Conservation (phyloP, 2,329 filamentous ascomycete genomes). For the Colletotrichum echinochloae region DNA sequence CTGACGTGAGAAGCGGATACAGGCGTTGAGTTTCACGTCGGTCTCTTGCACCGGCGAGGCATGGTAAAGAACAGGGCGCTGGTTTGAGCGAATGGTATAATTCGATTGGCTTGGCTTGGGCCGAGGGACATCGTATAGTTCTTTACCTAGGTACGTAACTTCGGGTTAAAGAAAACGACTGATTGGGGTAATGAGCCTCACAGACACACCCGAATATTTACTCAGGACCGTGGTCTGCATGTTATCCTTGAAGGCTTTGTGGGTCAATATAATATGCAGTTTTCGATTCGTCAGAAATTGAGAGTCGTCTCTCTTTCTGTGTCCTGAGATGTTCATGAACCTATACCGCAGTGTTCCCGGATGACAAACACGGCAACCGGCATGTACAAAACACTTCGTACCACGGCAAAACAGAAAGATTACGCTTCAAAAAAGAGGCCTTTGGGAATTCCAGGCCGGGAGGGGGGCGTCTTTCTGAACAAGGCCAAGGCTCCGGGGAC, state of each 20-base stretch:
- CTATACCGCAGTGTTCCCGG: background rate
- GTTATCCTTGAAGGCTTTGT: background rate
- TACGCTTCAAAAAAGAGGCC: background rate
- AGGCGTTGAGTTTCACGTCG: background rate
- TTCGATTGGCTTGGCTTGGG: background rate
- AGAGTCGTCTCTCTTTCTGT: background rate
- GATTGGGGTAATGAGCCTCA: background rate
- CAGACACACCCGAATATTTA: background rate
- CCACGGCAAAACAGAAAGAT: background rate
- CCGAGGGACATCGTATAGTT: too few relatives aligned
- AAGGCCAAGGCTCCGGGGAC: background rate
- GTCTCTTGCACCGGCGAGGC: background rate
- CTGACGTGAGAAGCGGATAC: constrained; percentile 5
- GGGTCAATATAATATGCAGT: background rate
- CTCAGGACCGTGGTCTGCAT: background rate
- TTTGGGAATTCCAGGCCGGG: background rate
- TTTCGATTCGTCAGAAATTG: background rate
- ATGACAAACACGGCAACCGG: constrained; percentile 1
- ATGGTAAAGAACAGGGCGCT: background rate
- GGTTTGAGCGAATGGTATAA: background rate
- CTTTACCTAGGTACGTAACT: background rate
- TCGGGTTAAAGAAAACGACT: too few relatives aligned
- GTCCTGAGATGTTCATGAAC: constrained; percentile 3
- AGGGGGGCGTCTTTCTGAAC: background rate
- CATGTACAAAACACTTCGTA: constrained; percentile 20